A percentile compares a stretch with the other conserved stretches of the same genome.
phyloP scores from a whole-genome alignment of 1,284 basidiomycete species.

The Ganoderma resinaceum region DNA sequence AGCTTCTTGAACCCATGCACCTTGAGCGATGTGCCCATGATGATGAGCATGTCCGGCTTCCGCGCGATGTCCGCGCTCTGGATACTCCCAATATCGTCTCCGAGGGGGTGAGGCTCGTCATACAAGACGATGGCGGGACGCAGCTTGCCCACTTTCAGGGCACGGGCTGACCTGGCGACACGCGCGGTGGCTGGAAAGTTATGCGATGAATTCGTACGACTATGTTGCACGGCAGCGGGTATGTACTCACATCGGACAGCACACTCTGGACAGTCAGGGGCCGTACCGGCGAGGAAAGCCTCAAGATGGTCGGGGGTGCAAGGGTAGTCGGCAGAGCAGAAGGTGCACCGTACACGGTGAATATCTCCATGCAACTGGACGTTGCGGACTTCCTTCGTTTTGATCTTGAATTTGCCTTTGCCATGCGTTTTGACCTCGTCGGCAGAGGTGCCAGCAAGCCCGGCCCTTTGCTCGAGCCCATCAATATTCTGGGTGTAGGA shows the following conservation, averaged over 20 bases:
- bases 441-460: slow-evolving; percentile 71
- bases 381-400: slow-evolving; percentile 76
- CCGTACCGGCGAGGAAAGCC: slow-evolving; percentile 69
- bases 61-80: slow-evolving; percentile 75
- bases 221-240: slow-evolving; percentile 14
- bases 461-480: slow-evolving; percentile 85
- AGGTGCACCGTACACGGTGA: slow-evolving; percentile 84
- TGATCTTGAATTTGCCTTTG: slow-evolving; percentile 71
- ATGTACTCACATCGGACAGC: slow-evolving; percentile 72
- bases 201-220: slow-evolving; percentile 21
- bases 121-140: slow-evolving; percentile 92
- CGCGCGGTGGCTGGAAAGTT: slow-evolving; percentile 69
- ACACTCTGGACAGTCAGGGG: slow-evolving; percentile 88
- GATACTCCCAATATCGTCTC: slow-evolving; percentile 85
- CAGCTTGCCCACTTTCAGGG: slow-evolving; percentile 78
- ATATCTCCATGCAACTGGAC: slow-evolving; percentile 94
- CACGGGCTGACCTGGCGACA: slow-evolving; percentile 80
- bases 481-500: slow-evolving; percentile 98
- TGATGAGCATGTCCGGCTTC: slow-evolving; percentile 90
- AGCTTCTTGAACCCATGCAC: slow-evolving; percentile 93
- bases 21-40: slow-evolving; percentile 97
- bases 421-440: slow-evolving; percentile 56
- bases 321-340: slow-evolving; percentile 80
- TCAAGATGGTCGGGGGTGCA: slow-evolving; percentile 68
- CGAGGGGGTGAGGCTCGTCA: slow-evolving; percentile 88